Evolutionary conservation across 352 stramenopile species (phyloP).

Genomic region (Phytophthora uliginosa): DNA sequence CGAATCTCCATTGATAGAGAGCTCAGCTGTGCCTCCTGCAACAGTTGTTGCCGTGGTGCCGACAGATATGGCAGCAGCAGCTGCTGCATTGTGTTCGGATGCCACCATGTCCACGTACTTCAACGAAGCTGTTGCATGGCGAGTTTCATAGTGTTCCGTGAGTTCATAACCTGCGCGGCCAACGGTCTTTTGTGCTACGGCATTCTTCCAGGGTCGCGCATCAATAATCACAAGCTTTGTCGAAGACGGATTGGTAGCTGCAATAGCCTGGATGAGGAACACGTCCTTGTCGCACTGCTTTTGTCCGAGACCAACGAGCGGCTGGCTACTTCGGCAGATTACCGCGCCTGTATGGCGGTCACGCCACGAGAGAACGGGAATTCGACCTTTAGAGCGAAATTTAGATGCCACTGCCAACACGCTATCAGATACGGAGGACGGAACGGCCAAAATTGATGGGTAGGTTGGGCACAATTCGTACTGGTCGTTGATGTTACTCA

Average conservation of each 20-base stretch:
- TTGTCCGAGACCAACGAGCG: slow-evolving; percentile 82
- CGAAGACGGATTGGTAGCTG: slow-evolving; percentile 79
- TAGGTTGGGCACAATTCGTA: slow-evolving; percentile 87
- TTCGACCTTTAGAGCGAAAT: slow-evolving; percentile 87
- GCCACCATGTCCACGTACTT: slow-evolving; percentile 78
- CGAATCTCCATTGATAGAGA: slow-evolving; percentile 32
- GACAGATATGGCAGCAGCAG: slow-evolving; percentile 30
- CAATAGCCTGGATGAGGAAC: slow-evolving; percentile 84
- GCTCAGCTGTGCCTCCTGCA: neutral
- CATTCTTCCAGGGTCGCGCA: slow-evolving; percentile 91
- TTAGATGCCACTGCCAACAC: slow-evolving; percentile 76
- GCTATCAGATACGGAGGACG: slow-evolving; percentile 67
- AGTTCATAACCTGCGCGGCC: slow-evolving; percentile 92
- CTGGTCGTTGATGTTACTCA: slow-evolving; percentile 73
- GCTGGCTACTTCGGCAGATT: slow-evolving; percentile 88
- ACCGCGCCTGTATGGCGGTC: slow-evolving; percentile 75
- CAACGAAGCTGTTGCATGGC: slow-evolving; percentile 63
- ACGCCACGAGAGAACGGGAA: slow-evolving; percentile 88
- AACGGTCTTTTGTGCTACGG: slow-evolving; percentile 91
- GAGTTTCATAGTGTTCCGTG: slow-evolving; percentile 84
- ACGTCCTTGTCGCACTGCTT: slow-evolving; percentile 90
- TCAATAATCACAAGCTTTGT: slow-evolving; percentile 92
- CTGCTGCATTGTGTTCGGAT: slow-evolving; percentile 40
- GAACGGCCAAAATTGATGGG: slow-evolving; percentile 79
- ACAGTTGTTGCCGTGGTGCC: slow-evolving; percentile 1